Conservation (phyloP, 2,329 filamentous ascomycete genomes). For the Cercospora sojina region DNA sequence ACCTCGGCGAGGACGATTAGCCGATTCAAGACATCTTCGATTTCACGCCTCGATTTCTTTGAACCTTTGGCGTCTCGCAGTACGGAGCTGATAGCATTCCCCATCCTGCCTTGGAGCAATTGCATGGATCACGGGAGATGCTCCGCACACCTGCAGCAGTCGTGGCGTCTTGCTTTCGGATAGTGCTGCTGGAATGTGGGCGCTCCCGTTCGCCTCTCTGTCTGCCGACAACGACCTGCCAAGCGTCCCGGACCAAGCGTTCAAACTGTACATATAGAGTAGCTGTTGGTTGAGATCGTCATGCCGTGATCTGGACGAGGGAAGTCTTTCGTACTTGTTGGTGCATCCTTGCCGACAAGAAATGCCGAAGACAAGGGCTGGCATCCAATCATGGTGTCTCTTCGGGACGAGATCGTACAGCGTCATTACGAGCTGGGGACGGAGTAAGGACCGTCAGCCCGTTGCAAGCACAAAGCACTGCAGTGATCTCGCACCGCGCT, state of each 20-base stretch:
- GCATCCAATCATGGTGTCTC: slow-evolving; percentile 6
- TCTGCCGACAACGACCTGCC: neutral
- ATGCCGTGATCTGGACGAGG: neutral
- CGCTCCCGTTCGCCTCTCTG: neutral
- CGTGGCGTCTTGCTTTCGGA: neutral
- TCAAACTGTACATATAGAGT: neutral
- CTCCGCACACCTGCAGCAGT: slow-evolving; percentile 2
- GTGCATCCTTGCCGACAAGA: slow-evolving; percentile 4
- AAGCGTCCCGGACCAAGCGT: neutral
- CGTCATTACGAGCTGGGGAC: neutral
- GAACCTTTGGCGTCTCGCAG: neutral
- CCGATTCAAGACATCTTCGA: slow-evolving; percentile 16
- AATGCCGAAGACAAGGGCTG: neutral
- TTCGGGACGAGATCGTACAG: slow-evolving; percentile 6
- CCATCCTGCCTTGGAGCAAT: neutral
- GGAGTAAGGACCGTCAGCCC: neutral
- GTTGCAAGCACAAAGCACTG: neutral
- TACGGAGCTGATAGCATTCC: slow-evolving; percentile 5
- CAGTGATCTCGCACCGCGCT: neutral
- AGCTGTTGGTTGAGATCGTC: neutral
- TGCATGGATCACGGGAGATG: neutral
- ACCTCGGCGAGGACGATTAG: slow-evolving; percentile 10
- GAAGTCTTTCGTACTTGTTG: neutral
- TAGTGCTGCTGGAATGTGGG: neutral
- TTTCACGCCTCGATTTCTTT: slow-evolving; percentile 5